Percentiles rank a stretch among this genome's conserved stretches.
These are phyloP conservation scores for Claviceps fusiformis DNA, from an alignment of 2,329 filamentous ascomycete genomes.

Conservation along the genomic window DNA sequence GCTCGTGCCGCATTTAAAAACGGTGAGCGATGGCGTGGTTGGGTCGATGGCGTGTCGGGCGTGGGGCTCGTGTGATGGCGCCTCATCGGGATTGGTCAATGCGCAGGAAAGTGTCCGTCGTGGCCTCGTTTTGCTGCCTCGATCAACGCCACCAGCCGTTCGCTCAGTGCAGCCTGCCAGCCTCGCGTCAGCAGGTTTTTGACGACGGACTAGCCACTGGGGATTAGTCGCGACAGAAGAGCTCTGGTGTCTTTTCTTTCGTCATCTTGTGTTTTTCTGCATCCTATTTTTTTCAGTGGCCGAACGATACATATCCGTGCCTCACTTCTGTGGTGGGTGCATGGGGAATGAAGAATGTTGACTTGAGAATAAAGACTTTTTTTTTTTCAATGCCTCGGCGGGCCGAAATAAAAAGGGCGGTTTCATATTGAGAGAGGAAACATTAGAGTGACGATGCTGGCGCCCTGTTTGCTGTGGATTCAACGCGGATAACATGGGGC, in stretches of 20 bases:
- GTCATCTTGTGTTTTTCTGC: background rate
- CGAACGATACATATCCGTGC: too few relatives aligned
- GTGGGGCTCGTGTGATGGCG: background rate
- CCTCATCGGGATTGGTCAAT: slow-evolving; percentile 1
- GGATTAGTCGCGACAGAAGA: background rate
- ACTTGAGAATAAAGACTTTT: too few relatives aligned
- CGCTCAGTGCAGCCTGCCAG: background rate
- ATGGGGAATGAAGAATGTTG: too few relatives aligned
- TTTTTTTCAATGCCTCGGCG: too few relatives aligned
- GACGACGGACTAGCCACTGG: background rate
- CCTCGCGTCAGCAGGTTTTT: background rate
- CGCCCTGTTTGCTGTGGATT: background rate
- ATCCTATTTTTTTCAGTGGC: too few relatives aligned
- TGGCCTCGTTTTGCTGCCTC: background rate
- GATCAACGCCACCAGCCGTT: slow-evolving; percentile 3
- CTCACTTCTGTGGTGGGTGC: too few relatives aligned
- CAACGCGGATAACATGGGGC: background rate
- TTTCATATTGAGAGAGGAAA: too few relatives aligned
- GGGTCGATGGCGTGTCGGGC: background rate
- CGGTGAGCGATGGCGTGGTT: slow-evolving; percentile 3
- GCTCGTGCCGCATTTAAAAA: slow-evolving; percentile 3
- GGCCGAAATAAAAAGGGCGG: too few relatives aligned
- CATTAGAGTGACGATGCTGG: background rate
- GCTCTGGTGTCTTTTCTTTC: background rate
- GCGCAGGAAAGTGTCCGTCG: background rate